Base-by-base conservation (phyloP, 73 alveolate genomes). In the Paramecium octaurelia region DNA sequence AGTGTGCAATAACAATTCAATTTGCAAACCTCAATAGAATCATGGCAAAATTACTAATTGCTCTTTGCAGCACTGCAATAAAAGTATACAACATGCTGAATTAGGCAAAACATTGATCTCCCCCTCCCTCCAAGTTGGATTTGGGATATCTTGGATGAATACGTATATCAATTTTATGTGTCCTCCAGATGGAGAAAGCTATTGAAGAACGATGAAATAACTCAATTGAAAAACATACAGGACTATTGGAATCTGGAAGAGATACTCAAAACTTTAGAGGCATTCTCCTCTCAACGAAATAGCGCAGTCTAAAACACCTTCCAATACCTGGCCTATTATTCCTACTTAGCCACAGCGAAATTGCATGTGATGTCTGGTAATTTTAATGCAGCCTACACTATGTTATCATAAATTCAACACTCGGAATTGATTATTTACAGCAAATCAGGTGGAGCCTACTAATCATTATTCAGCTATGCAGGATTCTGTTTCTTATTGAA, bases 131-230 rank as follows among this genome's bases (percentile, higher is more conserved):
- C 88, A 9, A 38, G 60, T 38, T 75, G 88, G 88, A 75, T 75
- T 35, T 75, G 60, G 58, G 88, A 75, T n/a, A 75, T 75, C 6
- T 75, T 75, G 16, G 88, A 75, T 75, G 88, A 75, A 24, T 75
- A 38, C 20, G 60, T 42, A 8, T 75, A 75, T 38, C 46, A 75
- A 75, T 75, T 75, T 34, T 75, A 75, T 75, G 88, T 42, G 46
- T 38, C 68, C 18, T 75, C 88, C 58, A 75, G 88, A 75, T 75
- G 88, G 88, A 75, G 88, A 75, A 75, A 75, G 35, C 38, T 20
- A 75, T 24, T 75, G 3, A 75, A 75, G 27, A 21, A 38, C 14
- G 88, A 75, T 16, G 88, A 75, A 75, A 21, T 75, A 3, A 14
- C 40, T 12, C 9, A 75, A 34, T 11, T 64, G 46, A 23, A 64